A percentile compares a stretch with the other conserved stretches of the same genome.
Evolutionary conservation across 208 protist genomes (phyloP).

Genomic region (Leishmania martiniquensis): DNA sequence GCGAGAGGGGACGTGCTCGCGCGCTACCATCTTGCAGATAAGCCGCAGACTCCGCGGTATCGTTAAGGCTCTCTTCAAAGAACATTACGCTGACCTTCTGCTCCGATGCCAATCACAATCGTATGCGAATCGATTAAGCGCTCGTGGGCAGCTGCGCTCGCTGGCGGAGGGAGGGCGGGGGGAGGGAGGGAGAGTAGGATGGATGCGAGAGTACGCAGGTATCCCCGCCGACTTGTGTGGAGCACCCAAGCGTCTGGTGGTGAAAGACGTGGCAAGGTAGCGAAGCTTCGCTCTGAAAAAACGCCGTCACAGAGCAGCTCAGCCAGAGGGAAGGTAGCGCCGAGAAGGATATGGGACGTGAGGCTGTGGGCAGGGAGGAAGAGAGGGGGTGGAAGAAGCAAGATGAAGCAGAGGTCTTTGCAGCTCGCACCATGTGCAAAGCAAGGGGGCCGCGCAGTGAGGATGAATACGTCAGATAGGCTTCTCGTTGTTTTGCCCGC

Average conservation of each 20-base stretch:
- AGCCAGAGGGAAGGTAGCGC: not conserved
- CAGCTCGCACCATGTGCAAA: not conserved
- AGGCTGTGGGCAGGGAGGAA: too few relatives aligned
- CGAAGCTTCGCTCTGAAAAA: not conserved
- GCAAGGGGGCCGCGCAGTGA: too few relatives aligned
- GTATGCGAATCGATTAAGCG: not conserved
- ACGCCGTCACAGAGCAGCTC: too few relatives aligned
- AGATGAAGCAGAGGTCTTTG: not conserved
- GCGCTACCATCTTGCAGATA: slow-evolving; percentile 4
- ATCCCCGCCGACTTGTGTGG: not conserved
- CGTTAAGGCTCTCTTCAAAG: slow-evolving; percentile 71
- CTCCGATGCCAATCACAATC: not conserved
- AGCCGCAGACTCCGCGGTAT: slow-evolving; percentile 40
- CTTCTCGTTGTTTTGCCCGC: not conserved
- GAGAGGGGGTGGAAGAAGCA: not conserved
- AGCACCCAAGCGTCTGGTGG: not conserved
- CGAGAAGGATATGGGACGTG: not conserved
- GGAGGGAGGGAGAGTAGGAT: not conserved
- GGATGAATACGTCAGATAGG: not conserved
- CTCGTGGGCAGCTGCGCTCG: not conserved
- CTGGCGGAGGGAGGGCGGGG: not conserved
- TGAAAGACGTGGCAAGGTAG: not conserved
- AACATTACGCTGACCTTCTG: slow-evolving; percentile 45
- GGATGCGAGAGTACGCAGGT: not conserved
- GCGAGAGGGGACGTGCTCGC: slow-evolving; percentile 11